Evolutionary conservation across 129 eudicot genomes (phyloP), one percentile per base, ranked within the genome.

Genomic region (Pittosporum tobira): DNA sequence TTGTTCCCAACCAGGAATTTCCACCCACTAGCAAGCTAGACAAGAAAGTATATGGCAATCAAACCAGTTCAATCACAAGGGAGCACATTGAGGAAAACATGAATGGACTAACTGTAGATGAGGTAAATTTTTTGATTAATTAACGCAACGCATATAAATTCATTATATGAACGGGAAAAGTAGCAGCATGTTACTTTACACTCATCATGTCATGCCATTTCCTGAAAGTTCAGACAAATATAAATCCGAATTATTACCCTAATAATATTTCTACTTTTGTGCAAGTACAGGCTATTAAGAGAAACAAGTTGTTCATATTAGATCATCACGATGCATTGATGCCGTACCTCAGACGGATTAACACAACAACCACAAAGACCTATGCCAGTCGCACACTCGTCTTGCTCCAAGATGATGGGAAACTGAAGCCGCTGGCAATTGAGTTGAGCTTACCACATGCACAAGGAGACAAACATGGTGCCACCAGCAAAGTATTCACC

Each of bases 311-410:
- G 60, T 90, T 79, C 78, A 90, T 90, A 64, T 66, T 90, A 54
- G 84, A 90, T 76, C 95, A 90, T 43, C 97, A 90, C 26, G 97
- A 90, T 66, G 71, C 82, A 20, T 47, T 90, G 54, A 85, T 90
- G 94, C 94, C 95, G 28, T 90, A 85, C 72, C 67, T 90, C 26
- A 63, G 77, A 42, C 61, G 77, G 62, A 85, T 90, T 25, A 90
- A 90, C 80, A 59, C 84, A 4, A 90, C 88, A 0, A 23, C 63
- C 6, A 79, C 95, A 18, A 80, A 78, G 70, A 77, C 79, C 1
- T 90, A 90, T 19, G 95, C 97, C 25, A 85, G 70, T 12, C 70
- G 97, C 48, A 90, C 97, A n/a, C 23, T 90, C 47, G 89, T 90
- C 30, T 73, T 85, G 29, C 87, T 85, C 37, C 81, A 82, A 66